These are phyloP conservation scores for Podila minutissima DNA, from an alignment of 192 early-diverging fungal genomes.

Conservation along the genomic window DNA sequence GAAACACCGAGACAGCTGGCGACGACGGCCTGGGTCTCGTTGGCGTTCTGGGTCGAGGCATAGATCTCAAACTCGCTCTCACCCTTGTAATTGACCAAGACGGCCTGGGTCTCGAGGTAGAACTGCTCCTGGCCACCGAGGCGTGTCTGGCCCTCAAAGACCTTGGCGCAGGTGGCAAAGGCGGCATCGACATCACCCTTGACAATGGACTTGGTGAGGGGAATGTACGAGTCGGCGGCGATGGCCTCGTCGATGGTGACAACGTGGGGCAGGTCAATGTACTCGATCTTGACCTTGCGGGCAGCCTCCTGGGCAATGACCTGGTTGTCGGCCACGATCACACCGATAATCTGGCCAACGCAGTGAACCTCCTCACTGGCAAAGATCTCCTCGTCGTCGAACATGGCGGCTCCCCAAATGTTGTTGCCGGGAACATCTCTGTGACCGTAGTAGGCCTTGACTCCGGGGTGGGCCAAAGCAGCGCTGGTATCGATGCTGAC, in stretches of 20 bases:
- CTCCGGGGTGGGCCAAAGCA: slow-evolving; percentile 72
- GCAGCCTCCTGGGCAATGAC: slow-evolving; percentile 75
- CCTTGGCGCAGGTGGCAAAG: slow-evolving; percentile 57
- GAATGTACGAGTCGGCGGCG: slow-evolving; percentile 68
- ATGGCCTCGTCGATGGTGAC: slow-evolving; percentile 87
- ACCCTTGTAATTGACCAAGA: slow-evolving; percentile 77
- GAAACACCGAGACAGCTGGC: slow-evolving; percentile 80
- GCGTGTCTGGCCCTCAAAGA: slow-evolving; percentile 65
- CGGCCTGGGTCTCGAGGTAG: slow-evolving; percentile 84
- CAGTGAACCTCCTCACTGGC: slow-evolving; percentile 71
- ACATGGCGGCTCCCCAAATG: slow-evolving; percentile 61
- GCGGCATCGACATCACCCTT: slow-evolving; percentile 73
- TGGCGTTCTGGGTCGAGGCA: slow-evolving; percentile 81
- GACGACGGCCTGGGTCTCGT: slow-evolving; percentile 74
- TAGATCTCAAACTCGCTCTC: slow-evolving; percentile 86
- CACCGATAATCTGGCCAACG: slow-evolving; percentile 81
- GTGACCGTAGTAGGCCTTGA: slow-evolving; percentile 70
- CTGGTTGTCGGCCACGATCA: slow-evolving; percentile 79
- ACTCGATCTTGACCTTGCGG: slow-evolving; percentile 74
- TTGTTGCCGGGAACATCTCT: slow-evolving; percentile 78
- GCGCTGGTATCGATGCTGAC: slow-evolving; percentile 64
- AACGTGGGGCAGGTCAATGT: slow-evolving; percentile 76
- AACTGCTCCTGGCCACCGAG: slow-evolving; percentile 84
- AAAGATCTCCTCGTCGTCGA: slow-evolving; percentile 86
- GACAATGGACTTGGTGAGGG: slow-evolving; percentile 58